Percentiles rank a stretch among this genome's conserved stretches.
These are phyloP conservation scores for Ustilago loliicola DNA, from an alignment of 1,284 basidiomycete genomes.

Conservation along the genomic window DNA sequence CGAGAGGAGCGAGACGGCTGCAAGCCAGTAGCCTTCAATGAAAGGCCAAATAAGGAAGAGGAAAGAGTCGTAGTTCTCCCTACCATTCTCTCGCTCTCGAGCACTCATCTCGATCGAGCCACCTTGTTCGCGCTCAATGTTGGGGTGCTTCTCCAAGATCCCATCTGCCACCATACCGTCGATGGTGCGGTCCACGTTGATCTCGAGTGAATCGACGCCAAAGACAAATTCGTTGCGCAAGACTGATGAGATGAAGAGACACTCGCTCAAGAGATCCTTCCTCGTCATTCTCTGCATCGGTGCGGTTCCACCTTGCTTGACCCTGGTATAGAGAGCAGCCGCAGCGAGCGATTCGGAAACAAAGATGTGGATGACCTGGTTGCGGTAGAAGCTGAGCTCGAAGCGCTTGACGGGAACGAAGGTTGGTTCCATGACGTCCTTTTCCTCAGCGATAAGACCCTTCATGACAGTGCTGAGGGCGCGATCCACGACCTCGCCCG, in stretches of 20 bases:
- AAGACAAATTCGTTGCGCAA: conserved; percentile 71
- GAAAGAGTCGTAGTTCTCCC: conserved; percentile 68
- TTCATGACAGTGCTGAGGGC: conserved; percentile 68
- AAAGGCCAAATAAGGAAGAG: conserved; percentile 68
- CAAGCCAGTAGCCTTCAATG: conserved; percentile 70
- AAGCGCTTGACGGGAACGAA: conserved; percentile 69
- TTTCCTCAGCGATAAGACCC: conserved; percentile 66
- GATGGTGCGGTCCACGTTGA: conserved; percentile 66
- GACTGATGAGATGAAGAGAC: conserved; percentile 67
- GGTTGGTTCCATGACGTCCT: conserved; percentile 70
- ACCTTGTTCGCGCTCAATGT: conserved; percentile 41
- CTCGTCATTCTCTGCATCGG: conserved; percentile 67
- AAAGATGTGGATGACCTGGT: conserved; percentile 70
- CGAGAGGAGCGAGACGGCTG: conserved; percentile 68
- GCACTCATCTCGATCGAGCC: conserved; percentile 45
- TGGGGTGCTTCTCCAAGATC: conserved; percentile 35
- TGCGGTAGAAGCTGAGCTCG: conserved; percentile 71
- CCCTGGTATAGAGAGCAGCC: conserved; percentile 67
- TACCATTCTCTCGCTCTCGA: conserved; percentile 65
- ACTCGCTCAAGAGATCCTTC: conserved; percentile 57
- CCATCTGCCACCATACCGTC: conserved; percentile 48
- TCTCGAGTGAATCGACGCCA: conserved; percentile 66
- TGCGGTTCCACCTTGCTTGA: conserved; percentile 70
- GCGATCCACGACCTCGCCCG: conserved; percentile 67
- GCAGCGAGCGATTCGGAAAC: conserved; percentile 62